Evolutionary conservation across 345 rosid species (phyloP), one percentile per base, ranked within the genome.

Genomic region (Aquilaria malaccensis): DNA sequence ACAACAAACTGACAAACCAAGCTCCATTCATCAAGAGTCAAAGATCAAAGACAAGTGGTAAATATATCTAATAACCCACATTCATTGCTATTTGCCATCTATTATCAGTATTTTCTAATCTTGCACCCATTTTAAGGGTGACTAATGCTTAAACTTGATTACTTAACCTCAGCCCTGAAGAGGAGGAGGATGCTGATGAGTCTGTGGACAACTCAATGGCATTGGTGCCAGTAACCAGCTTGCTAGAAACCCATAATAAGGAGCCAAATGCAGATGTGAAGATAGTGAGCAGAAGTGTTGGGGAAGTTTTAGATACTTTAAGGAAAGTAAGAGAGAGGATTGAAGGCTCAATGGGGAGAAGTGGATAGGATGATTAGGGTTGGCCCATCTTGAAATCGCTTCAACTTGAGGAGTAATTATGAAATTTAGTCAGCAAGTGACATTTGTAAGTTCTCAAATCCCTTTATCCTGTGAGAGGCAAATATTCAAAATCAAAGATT

Each of bases 291-390:
- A 59, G 61, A 59, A 82, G 74, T 60, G 75, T 66, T 41, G 33
- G 55, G 14, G 83, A 85, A 64, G 87, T 72, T 65, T 85, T 80
- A 48, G 90, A 81, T 47, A 65, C 76, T 1, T 56, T 85, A 56
- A 78, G 70, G 65, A 72, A 60, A 41, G 79, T 72, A n/a, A 77
- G 78, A 67, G 76, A 77, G 48, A 70, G 55, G 59, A 75, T 80
- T 52, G 74, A 72, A 31, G 60, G 50, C 63, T 63, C 70, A 59
- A 60, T 80, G 77, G 79, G 70, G 54, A 60, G 15, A 45, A 73
- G 80, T 46, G 61, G 76, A 55, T 61, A 61, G 47, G 1, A 66
- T 70, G 74, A 80, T 72, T 71, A 79, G 76, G 58, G 78, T 60
- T 46, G 70, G 72, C 11, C 74, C 68, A 57, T 56, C 60, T 63